These are phyloP conservation scores for Centrapalus pauciflorus DNA, from an alignment of 129 eudicot species.

Conservation along the genomic window DNA sequence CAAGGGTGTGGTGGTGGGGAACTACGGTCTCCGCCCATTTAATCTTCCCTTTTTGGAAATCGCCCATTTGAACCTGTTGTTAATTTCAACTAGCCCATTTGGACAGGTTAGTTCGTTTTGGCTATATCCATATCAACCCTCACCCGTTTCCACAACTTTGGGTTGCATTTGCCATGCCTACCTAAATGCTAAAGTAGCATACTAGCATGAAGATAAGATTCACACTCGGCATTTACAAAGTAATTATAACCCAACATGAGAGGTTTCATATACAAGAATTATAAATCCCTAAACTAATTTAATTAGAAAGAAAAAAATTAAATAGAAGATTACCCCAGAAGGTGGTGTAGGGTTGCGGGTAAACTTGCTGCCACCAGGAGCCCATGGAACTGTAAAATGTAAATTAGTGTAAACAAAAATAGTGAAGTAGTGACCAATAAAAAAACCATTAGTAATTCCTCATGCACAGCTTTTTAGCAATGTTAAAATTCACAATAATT, in stretches of 20 bases:
- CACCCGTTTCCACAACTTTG: no score
- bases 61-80: no score
- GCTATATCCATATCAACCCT: no score
- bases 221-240: neutral
- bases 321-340: conserved; percentile 65
- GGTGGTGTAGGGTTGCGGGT: conserved; percentile 94
- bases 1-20: no score
- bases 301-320: neutral
- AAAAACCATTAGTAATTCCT: neutral
- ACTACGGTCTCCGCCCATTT: no score
- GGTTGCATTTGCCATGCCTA: no score
- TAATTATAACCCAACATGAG: neutral
- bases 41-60: no score
- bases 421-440: neutral
- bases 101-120: no score
- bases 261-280: neutral
- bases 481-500: no score
- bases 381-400: conserved; percentile 99
- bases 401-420: neutral
- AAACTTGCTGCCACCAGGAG: conserved; percentile 99
- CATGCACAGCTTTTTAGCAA: conserved; percentile 1
- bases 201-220: neutral
- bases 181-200: no score
- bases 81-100: no score
- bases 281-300: neutral